phyloP scores from a whole-genome alignment of 352 stramenopile species.

The Phytophthora cryptogea region DNA sequence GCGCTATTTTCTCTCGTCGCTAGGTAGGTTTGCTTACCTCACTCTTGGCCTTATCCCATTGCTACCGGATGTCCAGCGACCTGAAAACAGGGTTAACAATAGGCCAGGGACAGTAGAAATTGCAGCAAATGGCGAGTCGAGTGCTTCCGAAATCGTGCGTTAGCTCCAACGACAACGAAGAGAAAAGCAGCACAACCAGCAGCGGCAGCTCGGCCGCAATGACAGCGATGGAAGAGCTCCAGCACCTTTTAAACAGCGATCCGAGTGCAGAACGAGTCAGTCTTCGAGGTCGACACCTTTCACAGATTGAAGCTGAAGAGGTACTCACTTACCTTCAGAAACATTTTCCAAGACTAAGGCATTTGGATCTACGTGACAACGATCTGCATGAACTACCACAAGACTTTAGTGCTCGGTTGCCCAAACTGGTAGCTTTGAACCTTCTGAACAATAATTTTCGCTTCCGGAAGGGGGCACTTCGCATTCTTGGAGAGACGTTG shows the following conservation, averaged over 20 bases:
- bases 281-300: constrained; percentile 40
- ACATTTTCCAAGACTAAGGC: constrained; percentile 50
- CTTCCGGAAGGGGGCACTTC: constrained; percentile 38
- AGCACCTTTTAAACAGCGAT: constrained; percentile 43
- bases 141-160: constrained; percentile 1
- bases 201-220: constrained; percentile 28
- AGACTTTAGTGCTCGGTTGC: constrained; percentile 43
- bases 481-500: constrained; percentile 48
- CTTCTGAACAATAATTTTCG: constrained; percentile 55
- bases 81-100: not conserved
- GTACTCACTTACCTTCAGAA: constrained; percentile 40
- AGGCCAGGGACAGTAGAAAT: constrained; percentile 6
- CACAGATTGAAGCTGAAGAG: constrained; percentile 32
- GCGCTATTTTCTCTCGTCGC: constrained; percentile 28
- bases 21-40: not conserved
- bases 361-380: constrained; percentile 70
- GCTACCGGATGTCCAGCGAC: constrained; percentile 17
- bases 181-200: constrained; percentile 26
- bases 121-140: constrained; percentile 21
- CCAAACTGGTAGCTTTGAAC: constrained; percentile 65
- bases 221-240: constrained; percentile 54
- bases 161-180: constrained; percentile 14
- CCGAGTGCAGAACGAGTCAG: constrained; percentile 49
- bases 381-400: constrained; percentile 40
- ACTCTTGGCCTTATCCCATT: constrained; percentile 24